These are phyloP conservation scores for Combretum micranthum DNA, from an alignment of 345 rosid genomes.

Conservation along the genomic window DNA sequence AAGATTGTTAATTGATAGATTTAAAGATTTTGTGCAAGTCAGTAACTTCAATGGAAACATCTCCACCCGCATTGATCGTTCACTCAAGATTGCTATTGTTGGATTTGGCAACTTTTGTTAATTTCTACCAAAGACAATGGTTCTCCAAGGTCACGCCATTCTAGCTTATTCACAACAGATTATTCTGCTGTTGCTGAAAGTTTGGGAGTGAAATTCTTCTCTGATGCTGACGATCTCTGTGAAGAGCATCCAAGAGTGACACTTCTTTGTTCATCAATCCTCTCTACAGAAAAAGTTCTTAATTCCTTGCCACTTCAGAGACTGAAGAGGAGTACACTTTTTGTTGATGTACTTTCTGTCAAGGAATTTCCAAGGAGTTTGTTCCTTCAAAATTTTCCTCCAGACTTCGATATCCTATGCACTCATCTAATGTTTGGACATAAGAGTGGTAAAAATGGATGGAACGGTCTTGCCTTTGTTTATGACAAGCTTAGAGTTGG, in stretches of 20 bases:
- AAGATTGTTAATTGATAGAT: slow-evolving; percentile 17
- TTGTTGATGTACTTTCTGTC: too few species aligned
- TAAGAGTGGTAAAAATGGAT: slow-evolving; percentile 77
- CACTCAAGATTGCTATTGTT: slow-evolving; percentile 62
- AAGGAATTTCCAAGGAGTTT: too few species aligned
- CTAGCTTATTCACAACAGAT: slow-evolving; percentile 63
- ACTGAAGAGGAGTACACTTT: too few species aligned
- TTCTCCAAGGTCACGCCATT: slow-evolving; percentile 56
- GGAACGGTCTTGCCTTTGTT: slow-evolving; percentile 56
- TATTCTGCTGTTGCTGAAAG: slow-evolving; percentile 46
- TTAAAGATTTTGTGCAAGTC: slow-evolving; percentile 18
- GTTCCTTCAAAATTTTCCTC: slow-evolving; percentile 46
- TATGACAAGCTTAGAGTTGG: slow-evolving; percentile 75
- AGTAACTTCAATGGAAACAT: slow-evolving; percentile 19
- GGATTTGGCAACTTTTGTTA: slow-evolving; percentile 86
- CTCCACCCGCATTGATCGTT: slow-evolving; percentile 24
- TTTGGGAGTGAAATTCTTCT: slow-evolving; percentile 51
- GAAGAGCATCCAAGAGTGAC: slow-evolving; percentile 98
- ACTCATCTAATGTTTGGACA: slow-evolving; percentile 89
- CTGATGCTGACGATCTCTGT: slow-evolving; percentile 56
- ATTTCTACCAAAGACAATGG: slow-evolving; percentile 56
- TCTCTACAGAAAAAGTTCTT: too few species aligned
- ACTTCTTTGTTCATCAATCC: too few species aligned
- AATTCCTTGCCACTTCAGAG: too few species aligned
- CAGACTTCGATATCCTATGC: slow-evolving; percentile 65